Evolutionary conservation across 345 rosid species (phyloP).

Genomic region (Iberis pinnata): DNA sequence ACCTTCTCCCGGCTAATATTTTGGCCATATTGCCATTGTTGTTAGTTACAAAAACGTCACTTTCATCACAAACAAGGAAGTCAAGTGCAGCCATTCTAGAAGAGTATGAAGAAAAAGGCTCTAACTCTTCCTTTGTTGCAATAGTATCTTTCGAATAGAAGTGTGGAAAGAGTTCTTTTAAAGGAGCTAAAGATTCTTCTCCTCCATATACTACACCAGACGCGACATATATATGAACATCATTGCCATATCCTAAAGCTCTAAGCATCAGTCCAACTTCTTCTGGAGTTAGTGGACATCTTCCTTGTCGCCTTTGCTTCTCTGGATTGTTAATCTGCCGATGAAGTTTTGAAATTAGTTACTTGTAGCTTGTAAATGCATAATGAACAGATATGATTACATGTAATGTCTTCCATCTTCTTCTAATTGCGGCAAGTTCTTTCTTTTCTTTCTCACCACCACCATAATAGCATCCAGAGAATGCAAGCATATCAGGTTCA

Average conservation of each 20-base stretch:
- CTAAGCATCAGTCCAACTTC: slow-evolving; percentile 97
- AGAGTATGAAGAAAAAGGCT: slow-evolving; percentile 70
- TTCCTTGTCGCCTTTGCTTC: slow-evolving; percentile 94
- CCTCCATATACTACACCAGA: slow-evolving; percentile 96
- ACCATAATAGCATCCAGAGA: slow-evolving; percentile 98
- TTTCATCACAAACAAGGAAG: slow-evolving; percentile 90
- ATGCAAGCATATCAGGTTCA: slow-evolving; percentile 99
- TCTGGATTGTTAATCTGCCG: slow-evolving; percentile 77
- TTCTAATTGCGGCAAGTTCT: slow-evolving; percentile 81
- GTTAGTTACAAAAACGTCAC: slow-evolving; percentile 92
- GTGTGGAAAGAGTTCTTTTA: slow-evolving; percentile 82
- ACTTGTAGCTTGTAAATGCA: neutral
- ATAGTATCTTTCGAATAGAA: slow-evolving; percentile 77
- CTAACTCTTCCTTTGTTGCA: slow-evolving; percentile 70
- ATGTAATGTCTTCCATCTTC: slow-evolving; percentile 96
- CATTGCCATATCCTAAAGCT: slow-evolving; percentile 88
- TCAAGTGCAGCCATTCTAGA: slow-evolving; percentile 99
- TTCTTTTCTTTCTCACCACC: slow-evolving; percentile 91
- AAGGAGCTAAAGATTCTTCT: slow-evolving; percentile 71
- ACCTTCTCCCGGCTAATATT: slow-evolving; percentile 93
- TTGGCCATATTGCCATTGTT: slow-evolving; percentile 98
- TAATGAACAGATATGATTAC: slow-evolving; percentile 28
- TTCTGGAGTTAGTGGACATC: slow-evolving; percentile 92
- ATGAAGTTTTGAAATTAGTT: neutral
- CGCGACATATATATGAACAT: slow-evolving; percentile 86